Percentiles rank a stretch among this genome's conserved stretches.
Conservation (phyloP, 768 basidiomycete species). For the Tricholoma furcatifolium region DNA sequence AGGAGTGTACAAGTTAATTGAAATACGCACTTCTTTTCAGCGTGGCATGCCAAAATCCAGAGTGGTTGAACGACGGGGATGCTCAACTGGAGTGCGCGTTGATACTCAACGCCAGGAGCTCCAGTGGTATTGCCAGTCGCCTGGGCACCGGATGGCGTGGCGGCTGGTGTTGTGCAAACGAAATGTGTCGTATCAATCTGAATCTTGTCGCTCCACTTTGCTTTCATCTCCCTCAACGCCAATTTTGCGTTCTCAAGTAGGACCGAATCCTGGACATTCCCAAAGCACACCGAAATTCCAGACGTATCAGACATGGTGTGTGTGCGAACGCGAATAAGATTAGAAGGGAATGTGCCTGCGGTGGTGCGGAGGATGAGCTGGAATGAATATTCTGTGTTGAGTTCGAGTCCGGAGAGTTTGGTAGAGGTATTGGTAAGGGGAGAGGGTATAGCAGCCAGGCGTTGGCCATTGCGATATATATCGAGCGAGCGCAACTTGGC, state of each 20-base stretch:
- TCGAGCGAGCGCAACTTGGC: conserved; percentile 86
- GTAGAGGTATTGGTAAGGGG: conserved; percentile 84
- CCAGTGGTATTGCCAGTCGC: conserved; percentile 49
- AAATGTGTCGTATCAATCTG: conserved; percentile 99
- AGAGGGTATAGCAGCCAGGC: conserved; percentile 83
- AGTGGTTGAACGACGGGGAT: conserved; percentile 94
- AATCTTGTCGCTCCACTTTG: conserved; percentile 88
- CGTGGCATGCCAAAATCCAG: conserved; percentile 89
- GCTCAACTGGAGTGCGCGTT: conserved; percentile 90
- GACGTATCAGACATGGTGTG: conserved; percentile 96
- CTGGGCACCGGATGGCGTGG: conserved; percentile 57
- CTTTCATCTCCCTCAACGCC: conserved; percentile 82
- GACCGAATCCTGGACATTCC: conserved; percentile 75
- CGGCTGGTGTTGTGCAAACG: conserved; percentile 88
- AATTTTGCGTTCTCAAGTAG: conserved; percentile 80
- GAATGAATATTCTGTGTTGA: conserved; percentile 88
- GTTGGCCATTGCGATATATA: conserved; percentile 89
- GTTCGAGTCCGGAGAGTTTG: conserved; percentile 78
- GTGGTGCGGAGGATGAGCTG: conserved; percentile 92
- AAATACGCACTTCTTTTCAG: conserved; percentile 71
- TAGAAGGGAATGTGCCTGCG: conserved; percentile 87
- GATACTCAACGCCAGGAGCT: conserved; percentile 85
- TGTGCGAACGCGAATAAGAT: conserved; percentile 78
- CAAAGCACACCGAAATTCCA: conserved; percentile 94
- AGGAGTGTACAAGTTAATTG: not conserved